Base-by-base conservation (phyloP, 768 basidiomycete genomes). In the Clitopilus hobsonii region DNA sequence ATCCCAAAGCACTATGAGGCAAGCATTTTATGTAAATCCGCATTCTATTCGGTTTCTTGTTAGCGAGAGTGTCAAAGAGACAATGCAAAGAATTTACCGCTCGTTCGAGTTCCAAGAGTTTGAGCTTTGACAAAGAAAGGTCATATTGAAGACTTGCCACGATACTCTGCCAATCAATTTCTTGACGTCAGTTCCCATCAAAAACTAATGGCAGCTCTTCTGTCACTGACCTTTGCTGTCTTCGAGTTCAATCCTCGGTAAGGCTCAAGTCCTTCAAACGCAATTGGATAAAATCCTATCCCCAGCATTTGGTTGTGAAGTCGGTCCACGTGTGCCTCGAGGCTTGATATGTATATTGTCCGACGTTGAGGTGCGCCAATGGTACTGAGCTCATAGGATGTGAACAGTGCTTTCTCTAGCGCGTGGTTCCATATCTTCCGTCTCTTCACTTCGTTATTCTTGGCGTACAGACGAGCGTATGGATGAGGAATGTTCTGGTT, bases 371-470 rank as follows among this genome's bases (percentile, higher is more conserved):
- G 85, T 0, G 84, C 85, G 5, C 85, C 83, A 62, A 89, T 71
- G 1, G 81, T 84, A 7, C 50, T 58, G 87, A 91, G 63, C 66
- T 91, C 88, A 49, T 80, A 78, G 0, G 86, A 77, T 5, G 71
- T 76, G 67, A 90, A 90, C 23, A 90, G 73, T 13, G 75, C 74
- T 64, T 89, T 89, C 68, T 91, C 89, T 55, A 89, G 79, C 1
- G 83, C 81, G 58, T 89, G 89, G 49, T 85, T 86, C 89, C 89
- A 91, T 14, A 87, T 86, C 63, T 83, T 86, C 16, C 88, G 78
- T 3, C 85, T 81, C 68, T 89, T 89, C 5, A 78, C 74, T 49
- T 78, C 78, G 49, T 81, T 78, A 47, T 83, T 83, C 64, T 83
- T 84, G 3, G 84, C 84, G 58, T 82, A 80, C 8, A 88, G 76